Evolutionary conservation across 2,329 filamentous ascomycete species (phyloP).

Genomic region (Paraconiothyrium sp.): DNA sequence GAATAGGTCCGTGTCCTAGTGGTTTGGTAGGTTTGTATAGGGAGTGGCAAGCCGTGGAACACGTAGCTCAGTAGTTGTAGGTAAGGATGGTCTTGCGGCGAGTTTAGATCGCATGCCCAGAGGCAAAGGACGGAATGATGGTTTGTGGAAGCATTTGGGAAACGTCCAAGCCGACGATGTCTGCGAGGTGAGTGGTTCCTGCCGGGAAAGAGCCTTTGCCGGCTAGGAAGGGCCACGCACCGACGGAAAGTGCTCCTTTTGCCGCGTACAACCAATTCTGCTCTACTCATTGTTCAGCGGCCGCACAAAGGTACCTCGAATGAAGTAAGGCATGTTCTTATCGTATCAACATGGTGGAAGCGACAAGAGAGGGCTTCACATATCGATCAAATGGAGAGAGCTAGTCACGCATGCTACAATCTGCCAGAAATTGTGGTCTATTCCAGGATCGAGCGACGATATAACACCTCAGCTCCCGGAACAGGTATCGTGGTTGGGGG

Average conservation of each 20-base stretch:
- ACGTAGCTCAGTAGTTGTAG: background rate
- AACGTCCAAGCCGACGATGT: background rate
- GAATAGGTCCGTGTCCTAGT: background rate
- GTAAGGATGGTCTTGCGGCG: slow-evolving; percentile 11
- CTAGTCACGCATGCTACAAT: background rate
- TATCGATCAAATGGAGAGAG: background rate
- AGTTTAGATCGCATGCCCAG: background rate
- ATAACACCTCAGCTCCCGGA: background rate
- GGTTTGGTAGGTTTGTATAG: background rate
- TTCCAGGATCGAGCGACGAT: background rate
- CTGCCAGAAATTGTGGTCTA: background rate
- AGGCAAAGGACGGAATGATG: background rate
- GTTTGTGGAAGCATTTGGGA: background rate
- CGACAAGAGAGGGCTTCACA: background rate
- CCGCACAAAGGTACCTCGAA: background rate
- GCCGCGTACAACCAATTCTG: background rate
- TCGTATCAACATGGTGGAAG: background rate
- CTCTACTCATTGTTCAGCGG: no score
- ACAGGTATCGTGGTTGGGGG: background rate
- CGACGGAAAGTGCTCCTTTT: background rate
- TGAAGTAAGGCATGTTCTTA: background rate
- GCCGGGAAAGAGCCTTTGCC: background rate
- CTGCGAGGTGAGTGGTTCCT: background rate
- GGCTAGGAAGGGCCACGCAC: background rate
- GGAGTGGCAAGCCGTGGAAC: background rate